Percentiles rank a stretch among this genome's conserved stretches.
Evolutionary conservation across 2,329 filamentous ascomycete genomes (phyloP).

Genomic region (Colletotrichum karsti): DNA sequence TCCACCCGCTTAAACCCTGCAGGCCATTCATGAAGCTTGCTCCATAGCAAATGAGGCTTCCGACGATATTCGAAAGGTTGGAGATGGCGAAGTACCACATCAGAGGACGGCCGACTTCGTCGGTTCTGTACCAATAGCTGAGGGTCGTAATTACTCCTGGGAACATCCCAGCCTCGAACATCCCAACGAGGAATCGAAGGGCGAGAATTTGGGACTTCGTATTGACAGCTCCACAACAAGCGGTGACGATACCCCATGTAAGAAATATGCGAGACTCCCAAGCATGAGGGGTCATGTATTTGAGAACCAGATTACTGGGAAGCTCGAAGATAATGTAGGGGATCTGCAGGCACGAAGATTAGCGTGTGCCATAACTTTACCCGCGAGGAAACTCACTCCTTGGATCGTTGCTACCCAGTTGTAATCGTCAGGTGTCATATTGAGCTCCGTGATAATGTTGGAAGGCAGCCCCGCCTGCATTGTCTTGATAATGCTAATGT

Average conservation of each 20-base stretch:
- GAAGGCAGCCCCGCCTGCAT: not conserved
- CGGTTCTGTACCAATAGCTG: not conserved
- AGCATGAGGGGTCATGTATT: slow-evolving; percentile 40
- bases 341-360: slow-evolving; percentile 36
- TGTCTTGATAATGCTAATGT: slow-evolving; percentile 35
- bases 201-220: slow-evolving; percentile 46
- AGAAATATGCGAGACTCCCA: slow-evolving; percentile 47
- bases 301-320: slow-evolving; percentile 46
- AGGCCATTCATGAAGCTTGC: not conserved
- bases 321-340: slow-evolving; percentile 49
- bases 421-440: not conserved
- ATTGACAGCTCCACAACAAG: slow-evolving; percentile 46
- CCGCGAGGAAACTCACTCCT: not conserved
- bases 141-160: not conserved
- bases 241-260: slow-evolving; percentile 45
- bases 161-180: not conserved
- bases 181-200: slow-evolving; percentile 48
- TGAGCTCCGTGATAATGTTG: not conserved
- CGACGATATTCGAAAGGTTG: not conserved
- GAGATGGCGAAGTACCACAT: not conserved
- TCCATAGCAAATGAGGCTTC: not conserved
- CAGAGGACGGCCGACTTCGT: not conserved
- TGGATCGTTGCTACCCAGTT: not conserved
- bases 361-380: not conserved
- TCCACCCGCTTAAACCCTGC: not conserved